Percentiles rank a stretch among this genome's conserved stretches.
Conservation (phyloP, 2,329 filamentous ascomycete species). For the Colletotrichum orchidophilum region DNA sequence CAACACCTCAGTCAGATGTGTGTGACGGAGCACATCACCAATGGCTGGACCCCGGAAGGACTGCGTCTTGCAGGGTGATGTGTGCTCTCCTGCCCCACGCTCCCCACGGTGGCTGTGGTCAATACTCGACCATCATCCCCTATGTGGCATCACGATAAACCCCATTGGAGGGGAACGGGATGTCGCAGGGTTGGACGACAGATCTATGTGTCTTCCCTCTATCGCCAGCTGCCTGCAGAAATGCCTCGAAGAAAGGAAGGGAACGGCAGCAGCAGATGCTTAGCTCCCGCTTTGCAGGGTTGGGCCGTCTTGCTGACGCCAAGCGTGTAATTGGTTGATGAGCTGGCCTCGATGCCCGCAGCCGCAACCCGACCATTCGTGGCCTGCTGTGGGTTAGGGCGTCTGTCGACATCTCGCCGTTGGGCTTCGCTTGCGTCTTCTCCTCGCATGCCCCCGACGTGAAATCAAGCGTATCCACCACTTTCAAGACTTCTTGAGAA, state of each 20-base stretch:
- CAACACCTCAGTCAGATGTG: conserved; percentile 1
- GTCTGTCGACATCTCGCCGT: neutral
- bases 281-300: conserved; percentile 19
- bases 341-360: neutral
- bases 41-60: conserved; percentile 11
- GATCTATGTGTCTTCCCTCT: neutral
- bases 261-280: conserved; percentile 5
- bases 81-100: neutral
- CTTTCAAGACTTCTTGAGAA: neutral
- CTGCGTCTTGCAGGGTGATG: conserved; percentile 11
- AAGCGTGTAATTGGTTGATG: conserved; percentile 10
- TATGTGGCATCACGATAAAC: neutral
- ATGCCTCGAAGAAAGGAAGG: conserved; percentile 20
- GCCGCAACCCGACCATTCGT: neutral
- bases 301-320: conserved; percentile 28
- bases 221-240: neutral
- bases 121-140: neutral
- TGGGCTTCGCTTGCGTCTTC: neutral
- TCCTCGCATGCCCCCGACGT: neutral
- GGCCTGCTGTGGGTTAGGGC: neutral
- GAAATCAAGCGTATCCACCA: neutral
- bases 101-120: neutral
- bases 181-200: neutral
- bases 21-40: conserved; percentile 9
- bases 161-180: conserved; percentile 4